Evolutionary conservation across 2,329 filamentous ascomycete genomes (phyloP).

Genomic region (Beauveria bassiana): DNA sequence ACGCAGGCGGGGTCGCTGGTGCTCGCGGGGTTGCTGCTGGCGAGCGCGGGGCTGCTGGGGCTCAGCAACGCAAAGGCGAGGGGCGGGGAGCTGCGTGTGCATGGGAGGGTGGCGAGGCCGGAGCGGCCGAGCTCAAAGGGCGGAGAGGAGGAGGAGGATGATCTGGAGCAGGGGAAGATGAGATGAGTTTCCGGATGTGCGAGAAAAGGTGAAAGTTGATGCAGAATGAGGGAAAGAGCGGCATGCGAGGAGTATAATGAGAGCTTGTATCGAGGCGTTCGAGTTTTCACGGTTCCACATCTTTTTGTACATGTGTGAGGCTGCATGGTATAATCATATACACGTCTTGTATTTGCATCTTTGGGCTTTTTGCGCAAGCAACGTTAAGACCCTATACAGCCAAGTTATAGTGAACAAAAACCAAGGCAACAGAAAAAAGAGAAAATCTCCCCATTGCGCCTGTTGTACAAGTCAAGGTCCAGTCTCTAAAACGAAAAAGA

Average conservation of each 20-base stretch:
- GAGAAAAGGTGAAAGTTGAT: neutral
- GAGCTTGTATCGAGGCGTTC: neutral
- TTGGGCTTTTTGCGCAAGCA: neutral
- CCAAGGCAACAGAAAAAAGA: neutral
- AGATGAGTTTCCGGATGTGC: neutral
- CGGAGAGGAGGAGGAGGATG: neutral
- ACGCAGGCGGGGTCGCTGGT: conserved; percentile 43
- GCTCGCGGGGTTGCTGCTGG: conserved; percentile 42
- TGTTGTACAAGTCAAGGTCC: conserved; percentile 6
- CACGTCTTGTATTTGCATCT: neutral
- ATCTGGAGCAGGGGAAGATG: neutral
- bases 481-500: neutral
- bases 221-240: no score
- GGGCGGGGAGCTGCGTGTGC: conserved; percentile 39
- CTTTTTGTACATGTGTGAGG: no score
- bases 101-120: conserved; percentile 37
- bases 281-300: neutral
- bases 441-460: neutral
- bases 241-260: no score
- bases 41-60: conserved; percentile 45
- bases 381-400: neutral
- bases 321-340: neutral
- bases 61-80: conserved; percentile 44
- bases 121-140: conserved; percentile 3
- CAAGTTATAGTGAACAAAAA: neutral